These are phyloP conservation scores for Xylaria acuta DNA, from an alignment of 495 filamentous ascomycete species.

Conservation along the genomic window DNA sequence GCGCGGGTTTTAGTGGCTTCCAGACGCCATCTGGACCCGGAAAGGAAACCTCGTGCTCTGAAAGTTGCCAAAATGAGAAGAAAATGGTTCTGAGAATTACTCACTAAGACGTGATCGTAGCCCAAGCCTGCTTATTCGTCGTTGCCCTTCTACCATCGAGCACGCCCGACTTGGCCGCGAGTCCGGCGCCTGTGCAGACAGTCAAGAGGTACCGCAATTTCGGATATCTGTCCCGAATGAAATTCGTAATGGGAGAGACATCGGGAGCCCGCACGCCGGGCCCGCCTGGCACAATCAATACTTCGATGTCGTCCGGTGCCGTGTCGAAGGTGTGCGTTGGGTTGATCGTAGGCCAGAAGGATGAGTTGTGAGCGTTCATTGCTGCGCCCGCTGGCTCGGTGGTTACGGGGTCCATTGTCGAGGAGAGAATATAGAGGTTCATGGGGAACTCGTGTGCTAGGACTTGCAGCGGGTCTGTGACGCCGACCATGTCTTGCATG, in stretches of 20 bases:
- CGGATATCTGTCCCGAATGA: constrained; percentile 51
- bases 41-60: neutral
- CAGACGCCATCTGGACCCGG: neutral
- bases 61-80: neutral
- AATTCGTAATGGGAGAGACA: constrained; percentile 49
- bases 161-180: constrained; percentile 61
- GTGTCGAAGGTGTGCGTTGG: constrained; percentile 67
- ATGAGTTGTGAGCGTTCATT: constrained; percentile 2
- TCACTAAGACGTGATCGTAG: constrained; percentile 38
- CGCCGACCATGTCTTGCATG: constrained; percentile 16
- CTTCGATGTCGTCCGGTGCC: constrained; percentile 58
- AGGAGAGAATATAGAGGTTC: constrained; percentile 48
- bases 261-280: constrained; percentile 53
- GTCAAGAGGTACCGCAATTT: constrained; percentile 61
- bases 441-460: neutral
- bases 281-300: constrained; percentile 72
- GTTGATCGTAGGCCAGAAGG: constrained; percentile 41
- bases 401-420: constrained; percentile 57
- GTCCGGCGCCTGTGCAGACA: constrained; percentile 64
- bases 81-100: neutral
- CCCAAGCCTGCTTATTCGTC: constrained; percentile 56
- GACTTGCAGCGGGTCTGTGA: neutral
- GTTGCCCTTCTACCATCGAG: constrained; percentile 65
- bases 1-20: neutral
- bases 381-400: constrained; percentile 36